Base-by-base conservation (phyloP, 2,329 filamentous ascomycete species). In the Macrophomina tecta region DNA sequence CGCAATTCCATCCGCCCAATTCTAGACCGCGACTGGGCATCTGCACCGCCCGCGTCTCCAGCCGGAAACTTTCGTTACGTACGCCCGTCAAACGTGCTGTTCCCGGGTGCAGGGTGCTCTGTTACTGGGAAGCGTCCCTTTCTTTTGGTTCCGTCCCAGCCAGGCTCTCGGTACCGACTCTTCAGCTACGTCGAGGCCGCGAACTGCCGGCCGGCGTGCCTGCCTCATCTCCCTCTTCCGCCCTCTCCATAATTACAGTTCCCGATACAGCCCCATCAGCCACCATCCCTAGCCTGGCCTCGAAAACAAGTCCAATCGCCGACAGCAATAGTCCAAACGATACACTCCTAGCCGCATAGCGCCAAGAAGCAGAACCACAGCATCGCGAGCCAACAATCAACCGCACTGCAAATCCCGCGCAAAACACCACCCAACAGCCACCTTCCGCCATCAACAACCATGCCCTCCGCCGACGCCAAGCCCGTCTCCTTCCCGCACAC, bases 401-500 rank as follows among this genome's bases (percentile, higher is more conserved):
- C 42, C 42, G 11, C 12, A n/a, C 42, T 3, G 11, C 42, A 9
- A 45, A 40, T 14, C 38, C 38, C 3, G 42, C 16, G 11, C 30
- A 16, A 53, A 36, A n/a, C 32, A n/a, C 18, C n/a, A 55, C 14
- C 7, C 49, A 53, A 53, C 32, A 18, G 4, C 5, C 5, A 23
- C 30, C 14, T 32, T 14, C 38, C 63, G n/a, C 36, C 62, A 8
- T 42, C 49, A 34, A 58, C 60, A 60, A 67, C 38, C 48, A 67
- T 65, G 58, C 65, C 66, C 23, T 70, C 69, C 67, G 63, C 69
- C 61, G 46, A 56, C 67, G 45, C 67, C 46, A 72, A 70, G 64
- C 68, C 71, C 66, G 65, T 77, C 69, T 65, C 69, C 67, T 67
- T 78, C 55, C 40, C 68, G 23, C 69, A 72, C 48, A 74, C 74